These are phyloP conservation scores for Hanseniaspora pseudoguilliermondii DNA, from an alignment of 805 yeast species.

Conservation along the genomic window DNA sequence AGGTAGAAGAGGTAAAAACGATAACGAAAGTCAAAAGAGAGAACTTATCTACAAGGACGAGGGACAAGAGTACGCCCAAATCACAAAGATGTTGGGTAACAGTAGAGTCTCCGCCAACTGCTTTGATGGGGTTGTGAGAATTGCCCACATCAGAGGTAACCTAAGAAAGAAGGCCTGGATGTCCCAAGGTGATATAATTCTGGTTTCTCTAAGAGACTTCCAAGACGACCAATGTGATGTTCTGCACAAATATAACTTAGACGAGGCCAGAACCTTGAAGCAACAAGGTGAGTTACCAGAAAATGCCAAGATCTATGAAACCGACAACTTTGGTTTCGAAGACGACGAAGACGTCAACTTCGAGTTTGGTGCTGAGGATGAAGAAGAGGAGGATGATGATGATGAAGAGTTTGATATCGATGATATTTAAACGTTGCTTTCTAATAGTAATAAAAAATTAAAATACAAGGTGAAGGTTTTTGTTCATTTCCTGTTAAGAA, in stretches of 20 bases:
- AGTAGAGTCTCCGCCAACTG: conserved; percentile 93
- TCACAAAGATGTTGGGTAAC: conserved; percentile 94
- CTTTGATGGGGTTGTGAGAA: conserved; percentile 85
- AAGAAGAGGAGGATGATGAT: conserved; percentile 57
- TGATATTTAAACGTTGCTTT: conserved; percentile 49
- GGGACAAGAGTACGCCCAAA: conserved; percentile 97
- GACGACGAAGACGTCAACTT: conserved; percentile 96
- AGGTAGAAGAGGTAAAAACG: conserved; percentile 97
- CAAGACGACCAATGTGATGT: conserved; percentile 98
- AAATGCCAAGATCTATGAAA: conserved; percentile 91
- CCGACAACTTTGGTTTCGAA: conserved; percentile 91
- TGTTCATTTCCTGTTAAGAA: too few species aligned
- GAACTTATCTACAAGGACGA: conserved; percentile 86
- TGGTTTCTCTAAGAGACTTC: conserved; percentile 93
- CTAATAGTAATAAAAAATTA: too few species aligned
- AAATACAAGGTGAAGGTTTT: too few species aligned
- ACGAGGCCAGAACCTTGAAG: conserved; percentile 94
- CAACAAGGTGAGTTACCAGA: conserved; percentile 95
- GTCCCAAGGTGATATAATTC: conserved; percentile 94
- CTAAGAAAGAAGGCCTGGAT: conserved; percentile 99
- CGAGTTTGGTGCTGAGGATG: conserved; percentile 91
- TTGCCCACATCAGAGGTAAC: conserved; percentile 98
- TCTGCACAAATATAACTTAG: conserved; percentile 89
- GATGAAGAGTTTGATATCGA: conserved; percentile 70
- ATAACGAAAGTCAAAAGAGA: conserved; percentile 79